Conservation (phyloP, 345 rosid genomes). For the Aquilaria malaccensis region DNA sequence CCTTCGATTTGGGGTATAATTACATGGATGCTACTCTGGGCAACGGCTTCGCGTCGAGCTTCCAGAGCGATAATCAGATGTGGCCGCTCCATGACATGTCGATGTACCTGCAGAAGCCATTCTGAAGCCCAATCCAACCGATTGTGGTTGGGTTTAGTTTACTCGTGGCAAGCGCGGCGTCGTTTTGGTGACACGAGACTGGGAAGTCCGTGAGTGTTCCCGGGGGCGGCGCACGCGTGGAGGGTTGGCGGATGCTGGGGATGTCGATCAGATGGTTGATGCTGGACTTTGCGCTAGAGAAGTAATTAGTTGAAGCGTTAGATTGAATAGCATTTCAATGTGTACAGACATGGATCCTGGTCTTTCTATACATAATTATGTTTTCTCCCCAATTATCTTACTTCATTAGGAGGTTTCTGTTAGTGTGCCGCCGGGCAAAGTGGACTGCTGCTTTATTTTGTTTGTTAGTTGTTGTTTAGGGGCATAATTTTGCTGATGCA, state of each 20-base stretch:
- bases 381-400: too few species aligned
- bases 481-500: too few species aligned
- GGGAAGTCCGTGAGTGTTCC: constrained; percentile 50
- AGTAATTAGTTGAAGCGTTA: not conserved
- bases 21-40: constrained; percentile 47
- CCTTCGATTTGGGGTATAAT: constrained; percentile 29
- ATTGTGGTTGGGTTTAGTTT: not conserved
- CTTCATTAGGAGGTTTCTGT: too few species aligned
- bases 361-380: too few species aligned
- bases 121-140: constrained; percentile 7
- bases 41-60: constrained; percentile 22
- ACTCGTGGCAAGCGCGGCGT: not conserved
- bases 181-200: constrained; percentile 44
- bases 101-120: constrained; percentile 47
- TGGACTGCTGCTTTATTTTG: too few species aligned
- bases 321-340: too few species aligned
- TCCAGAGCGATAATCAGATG: constrained; percentile 41
- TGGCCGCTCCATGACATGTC: constrained; percentile 71
- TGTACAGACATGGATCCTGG: too few species aligned
- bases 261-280: not conserved
- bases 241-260: not conserved
- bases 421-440: too few species aligned
- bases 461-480: too few species aligned
- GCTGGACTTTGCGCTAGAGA: not conserved
- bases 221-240: constrained; percentile 7